phyloP scores from a whole-genome alignment of 1,284 basidiomycete genomes.

The Butyriboletus appendiculatus region DNA sequence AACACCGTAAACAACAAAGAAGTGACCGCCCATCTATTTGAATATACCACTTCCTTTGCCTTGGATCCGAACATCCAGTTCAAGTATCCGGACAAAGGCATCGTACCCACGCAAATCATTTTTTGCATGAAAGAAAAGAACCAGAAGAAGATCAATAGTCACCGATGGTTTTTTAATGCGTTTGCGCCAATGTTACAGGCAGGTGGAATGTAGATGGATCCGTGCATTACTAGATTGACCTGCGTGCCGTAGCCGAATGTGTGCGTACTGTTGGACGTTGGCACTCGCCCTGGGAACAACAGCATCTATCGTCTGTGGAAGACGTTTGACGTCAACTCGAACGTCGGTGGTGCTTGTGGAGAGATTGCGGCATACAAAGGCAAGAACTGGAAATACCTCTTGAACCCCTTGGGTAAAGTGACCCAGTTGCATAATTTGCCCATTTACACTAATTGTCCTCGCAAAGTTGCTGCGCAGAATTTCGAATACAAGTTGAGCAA shows the following conservation, averaged over 20 bases:
- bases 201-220: neutral
- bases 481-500: slow-evolving; percentile 94
- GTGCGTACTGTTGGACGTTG: slow-evolving; percentile 90
- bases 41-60: slow-evolving; percentile 92
- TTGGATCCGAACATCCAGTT: slow-evolving; percentile 90
- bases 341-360: slow-evolving; percentile 92
- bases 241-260: slow-evolving; percentile 69
- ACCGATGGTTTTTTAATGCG: slow-evolving; percentile 96
- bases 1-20: slow-evolving; percentile 86
- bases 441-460: slow-evolving; percentile 7
- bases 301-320: slow-evolving; percentile 96
- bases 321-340: slow-evolving; percentile 90
- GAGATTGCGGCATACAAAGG: slow-evolving; percentile 95
- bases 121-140: slow-evolving; percentile 96
- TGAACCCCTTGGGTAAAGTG: slow-evolving; percentile 80
- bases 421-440: neutral
- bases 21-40: slow-evolving; percentile 94
- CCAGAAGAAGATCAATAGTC: slow-evolving; percentile 95
- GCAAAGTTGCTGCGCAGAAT: slow-evolving; percentile 88
- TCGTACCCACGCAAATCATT: slow-evolving; percentile 90
- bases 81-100: slow-evolving; percentile 94
- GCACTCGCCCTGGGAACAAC: slow-evolving; percentile 83
- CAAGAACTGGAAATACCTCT: slow-evolving; percentile 75
- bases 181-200: slow-evolving; percentile 77
- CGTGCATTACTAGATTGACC: slow-evolving; percentile 1